Evolutionary conservation across 1,139 yeast species (phyloP), one percentile per base, ranked within the genome.

Genomic region (Saccharomyces uvarum): DNA sequence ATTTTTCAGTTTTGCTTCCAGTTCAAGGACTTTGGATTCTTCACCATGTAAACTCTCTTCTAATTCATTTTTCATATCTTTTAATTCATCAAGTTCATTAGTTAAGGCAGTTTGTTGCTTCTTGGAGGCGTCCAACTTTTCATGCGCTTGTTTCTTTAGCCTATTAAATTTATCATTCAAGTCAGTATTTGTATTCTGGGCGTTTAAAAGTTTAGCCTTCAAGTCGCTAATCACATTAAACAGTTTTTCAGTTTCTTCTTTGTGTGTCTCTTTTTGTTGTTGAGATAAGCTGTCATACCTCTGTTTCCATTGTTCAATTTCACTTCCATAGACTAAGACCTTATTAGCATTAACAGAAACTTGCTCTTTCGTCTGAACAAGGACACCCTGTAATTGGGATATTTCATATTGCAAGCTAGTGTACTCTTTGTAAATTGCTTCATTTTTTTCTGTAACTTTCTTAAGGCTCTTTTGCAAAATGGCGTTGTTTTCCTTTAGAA

Each of bases 401-500:
- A 77, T 52, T 55, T 73, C 70, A 3, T 60, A 55, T 54, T 76
- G 76, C 28, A 77, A 61, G 3, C 64, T 68, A 11, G 63, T 59
- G 8, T 75, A 56, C 48, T 70, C 69, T 5, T 59, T 54, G 53
- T 70, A 67, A 50, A 74, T 68, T 28, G 68, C 66, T 50, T 71
- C 67, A 44, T 68, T 64, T 47, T 59, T 64, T 7, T 61, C 54
- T 26, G 50, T 55, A 13, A 59, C 54, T 7, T 56, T 54, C 6
- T 66, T 63, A 50, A 73, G 69, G 59, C 87, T 91, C 50, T 76
- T 74, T 57, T 95, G 78, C 57, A 89, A 75, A 7, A 86, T 78
- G 14, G 77, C 73, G 64, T 88, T 88, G 63, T 90, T 85, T 64
- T 89, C 96, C 56, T 88, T 80, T 57, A 88, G 73, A 44, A 87